phyloP scores from a whole-genome alignment of 371 early-diverging fungal genomes.

The Mucor velutinosus region DNA sequence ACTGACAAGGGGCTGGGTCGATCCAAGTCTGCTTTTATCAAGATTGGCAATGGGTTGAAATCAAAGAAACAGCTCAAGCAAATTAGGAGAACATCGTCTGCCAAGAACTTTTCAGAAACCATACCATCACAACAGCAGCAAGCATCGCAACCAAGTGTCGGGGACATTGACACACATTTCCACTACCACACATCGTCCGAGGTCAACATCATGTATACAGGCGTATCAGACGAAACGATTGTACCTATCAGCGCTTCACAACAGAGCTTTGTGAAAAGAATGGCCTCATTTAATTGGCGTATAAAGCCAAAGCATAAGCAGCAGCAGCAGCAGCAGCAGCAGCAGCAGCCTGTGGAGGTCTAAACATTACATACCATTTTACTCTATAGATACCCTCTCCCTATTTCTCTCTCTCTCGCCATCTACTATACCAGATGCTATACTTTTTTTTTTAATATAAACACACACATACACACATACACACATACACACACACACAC shows the following conservation, averaged over 20 bases:
- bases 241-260: not conserved
- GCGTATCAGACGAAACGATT: slow-evolving; percentile 7
- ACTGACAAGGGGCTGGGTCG: slow-evolving; percentile 7
- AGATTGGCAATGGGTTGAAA: slow-evolving; percentile 36
- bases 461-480: too few relatives aligned
- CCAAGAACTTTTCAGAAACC: slow-evolving; percentile 7
- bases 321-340: not conserved
- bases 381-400: slow-evolving; percentile 8
- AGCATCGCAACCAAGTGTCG: not conserved
- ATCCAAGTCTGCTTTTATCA: slow-evolving; percentile 33
- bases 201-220: not conserved
- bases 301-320: slow-evolving; percentile 24
- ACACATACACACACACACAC: too few relatives aligned
- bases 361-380: not conserved
- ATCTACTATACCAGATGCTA: too few relatives aligned
- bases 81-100: slow-evolving; percentile 24
- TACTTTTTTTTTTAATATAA: not conserved
- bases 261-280: slow-evolving; percentile 40
- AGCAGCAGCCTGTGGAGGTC: slow-evolving; percentile 13
- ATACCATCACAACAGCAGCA: not conserved
- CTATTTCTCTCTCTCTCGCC: not conserved
- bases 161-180: not conserved
- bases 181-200: slow-evolving; percentile 16
- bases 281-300: slow-evolving; percentile 39
- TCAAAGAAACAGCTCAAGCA: slow-evolving; percentile 21